Evolutionary conservation across 1,284 basidiomycete genomes (phyloP).

Genomic region (Phylloporus sp.): DNA sequence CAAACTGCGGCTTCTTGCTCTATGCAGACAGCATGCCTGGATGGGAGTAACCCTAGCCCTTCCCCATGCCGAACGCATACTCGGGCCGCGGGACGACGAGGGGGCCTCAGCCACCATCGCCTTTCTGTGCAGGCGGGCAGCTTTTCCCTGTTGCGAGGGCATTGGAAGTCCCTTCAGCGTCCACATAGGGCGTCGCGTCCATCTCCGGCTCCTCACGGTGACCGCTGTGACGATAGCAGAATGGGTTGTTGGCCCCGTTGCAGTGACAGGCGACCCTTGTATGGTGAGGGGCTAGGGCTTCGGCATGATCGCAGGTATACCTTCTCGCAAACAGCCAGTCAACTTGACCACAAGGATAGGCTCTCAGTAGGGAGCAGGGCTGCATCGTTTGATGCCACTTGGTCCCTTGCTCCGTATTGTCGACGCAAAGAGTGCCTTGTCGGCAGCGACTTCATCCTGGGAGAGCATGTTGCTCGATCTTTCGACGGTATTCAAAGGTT

Average conservation of each 20-base stretch:
- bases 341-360: conserved; percentile 36
- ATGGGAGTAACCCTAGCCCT: conserved; percentile 15
- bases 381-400: conserved; percentile 37
- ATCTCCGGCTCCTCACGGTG: conserved; percentile 1
- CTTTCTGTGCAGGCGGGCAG: conserved; percentile 34
- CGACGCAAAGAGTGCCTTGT: conserved; percentile 34
- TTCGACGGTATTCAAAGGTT: no score
- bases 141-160: conserved; percentile 33
- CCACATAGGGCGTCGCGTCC: no score
- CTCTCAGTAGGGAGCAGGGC: conserved; percentile 18
- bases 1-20: conserved; percentile 32
- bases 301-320: conserved; percentile 39
- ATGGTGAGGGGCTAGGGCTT: conserved; percentile 8
- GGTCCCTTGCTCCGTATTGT: conserved; percentile 28
- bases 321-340: conserved; percentile 35
- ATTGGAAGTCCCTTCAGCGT: no score
- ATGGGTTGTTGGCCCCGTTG: no score
- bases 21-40: background rate
- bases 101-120: conserved; percentile 56
- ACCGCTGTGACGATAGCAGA: no score
- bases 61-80: conserved; percentile 14
- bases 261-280: no score
- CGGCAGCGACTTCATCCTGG: conserved; percentile 35
- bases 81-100: conserved; percentile 46
- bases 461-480: conserved; percentile 20